phyloP scores from a whole-genome alignment of 208 protist genomes.

The Crithidia bombi region DNA sequence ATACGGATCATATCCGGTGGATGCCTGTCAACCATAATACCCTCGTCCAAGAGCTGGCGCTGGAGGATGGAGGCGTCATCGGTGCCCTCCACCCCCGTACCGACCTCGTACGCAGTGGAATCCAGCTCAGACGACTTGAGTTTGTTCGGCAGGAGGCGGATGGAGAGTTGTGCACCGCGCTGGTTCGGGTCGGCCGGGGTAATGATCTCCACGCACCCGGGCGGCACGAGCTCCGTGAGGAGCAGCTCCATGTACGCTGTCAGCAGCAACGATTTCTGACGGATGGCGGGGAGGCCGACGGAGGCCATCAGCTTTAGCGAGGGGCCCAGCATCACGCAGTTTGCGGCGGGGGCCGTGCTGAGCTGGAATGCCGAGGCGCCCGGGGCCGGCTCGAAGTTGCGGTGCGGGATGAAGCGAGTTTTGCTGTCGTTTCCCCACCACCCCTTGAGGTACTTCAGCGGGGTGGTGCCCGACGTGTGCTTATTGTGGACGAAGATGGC shows the following conservation, averaged over 20 bases:
- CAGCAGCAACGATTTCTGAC: conserved; percentile 85
- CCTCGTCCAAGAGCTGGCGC: conserved; percentile 48
- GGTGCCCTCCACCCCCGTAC: conserved; percentile 30
- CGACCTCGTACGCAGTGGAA: conserved; percentile 46
- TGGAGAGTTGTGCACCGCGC: conserved; percentile 90
- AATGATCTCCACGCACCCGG: conserved; percentile 74
- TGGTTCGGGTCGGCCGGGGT: conserved; percentile 79
- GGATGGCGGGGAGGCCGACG: conserved; percentile 70
- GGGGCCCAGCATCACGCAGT: conserved; percentile 69
- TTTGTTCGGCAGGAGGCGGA: conserved; percentile 75
- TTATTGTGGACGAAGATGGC: conserved; percentile 92
- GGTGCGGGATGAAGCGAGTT: conserved; percentile 76
- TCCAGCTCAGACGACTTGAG: conserved; percentile 22
- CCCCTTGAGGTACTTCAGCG: conserved; percentile 71
- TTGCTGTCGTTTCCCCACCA: conserved; percentile 92
- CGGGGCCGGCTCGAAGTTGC: conserved; percentile 52
- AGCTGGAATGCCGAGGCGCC: conserved; percentile 88
- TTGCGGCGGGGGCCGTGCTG: conserved; percentile 74
- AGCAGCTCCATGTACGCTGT: conserved; percentile 93
- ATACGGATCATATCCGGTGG: conserved; percentile 75
- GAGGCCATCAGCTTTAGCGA: conserved; percentile 89
- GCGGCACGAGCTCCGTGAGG: conserved; percentile 66
- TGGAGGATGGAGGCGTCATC: conserved; percentile 56
- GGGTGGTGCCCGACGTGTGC: conserved; percentile 53
- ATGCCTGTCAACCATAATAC: conserved; percentile 63